These are phyloP conservation scores for Poa pratensis DNA, from an alignment of 176 grass and related monocot species.

Conservation along the genomic window DNA sequence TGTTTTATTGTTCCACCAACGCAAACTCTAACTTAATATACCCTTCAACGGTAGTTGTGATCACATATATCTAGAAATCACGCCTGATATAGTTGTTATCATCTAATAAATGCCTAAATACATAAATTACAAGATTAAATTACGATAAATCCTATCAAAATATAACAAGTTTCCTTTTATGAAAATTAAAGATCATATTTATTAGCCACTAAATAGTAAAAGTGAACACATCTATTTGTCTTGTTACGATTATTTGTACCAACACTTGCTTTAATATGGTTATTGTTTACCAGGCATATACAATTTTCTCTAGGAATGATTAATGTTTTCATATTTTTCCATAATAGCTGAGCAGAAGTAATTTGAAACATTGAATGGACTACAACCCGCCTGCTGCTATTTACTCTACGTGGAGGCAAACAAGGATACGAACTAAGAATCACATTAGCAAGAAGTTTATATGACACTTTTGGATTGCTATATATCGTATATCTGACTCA, in stretches of 20 bases:
- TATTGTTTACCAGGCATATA: background rate
- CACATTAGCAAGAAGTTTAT: background rate
- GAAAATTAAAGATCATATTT: background rate
- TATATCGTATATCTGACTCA: background rate
- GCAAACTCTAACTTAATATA: too few relatives aligned
- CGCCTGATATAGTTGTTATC: background rate
- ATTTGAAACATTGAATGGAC: background rate
- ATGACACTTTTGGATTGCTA: background rate
- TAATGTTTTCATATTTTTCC: background rate
- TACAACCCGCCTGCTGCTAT: accelerated
- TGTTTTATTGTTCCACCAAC: too few relatives aligned
- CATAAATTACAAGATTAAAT: background rate
- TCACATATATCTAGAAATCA: background rate
- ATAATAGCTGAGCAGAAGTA: background rate
- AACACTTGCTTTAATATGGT: background rate
- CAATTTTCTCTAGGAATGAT: background rate
- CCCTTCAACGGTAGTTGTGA: background rate
- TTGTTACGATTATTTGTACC: background rate
- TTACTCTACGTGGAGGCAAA: background rate
- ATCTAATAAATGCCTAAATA: background rate
- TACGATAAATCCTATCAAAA: background rate
- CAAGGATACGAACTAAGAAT: background rate
- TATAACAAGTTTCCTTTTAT: background rate
- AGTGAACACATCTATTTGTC: background rate
- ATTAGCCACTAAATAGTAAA: background rate